These are phyloP conservation scores for Chaetomium strumarium DNA, from an alignment of 2,329 filamentous ascomycete species.

Conservation along the genomic window DNA sequence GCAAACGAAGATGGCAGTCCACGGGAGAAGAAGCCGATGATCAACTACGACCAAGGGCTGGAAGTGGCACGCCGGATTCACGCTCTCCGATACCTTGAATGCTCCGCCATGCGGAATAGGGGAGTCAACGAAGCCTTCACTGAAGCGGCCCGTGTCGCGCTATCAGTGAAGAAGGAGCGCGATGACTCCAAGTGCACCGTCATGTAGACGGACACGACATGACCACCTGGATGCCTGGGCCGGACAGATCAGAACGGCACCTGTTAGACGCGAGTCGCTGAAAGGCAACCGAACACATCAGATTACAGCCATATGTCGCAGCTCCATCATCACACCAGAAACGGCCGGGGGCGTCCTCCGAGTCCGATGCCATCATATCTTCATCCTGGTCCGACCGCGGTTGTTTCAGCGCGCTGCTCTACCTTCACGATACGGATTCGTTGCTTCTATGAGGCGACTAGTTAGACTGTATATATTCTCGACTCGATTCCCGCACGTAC, in stretches of 20 bases:
- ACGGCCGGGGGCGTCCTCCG: slow-evolving; percentile 4
- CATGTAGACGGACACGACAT: slow-evolving; percentile 41
- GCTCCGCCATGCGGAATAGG: slow-evolving; percentile 95
- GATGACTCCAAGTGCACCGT: slow-evolving; percentile 56
- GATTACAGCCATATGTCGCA: background rate
- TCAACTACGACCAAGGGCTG: slow-evolving; percentile 86
- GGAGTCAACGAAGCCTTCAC: slow-evolving; percentile 99
- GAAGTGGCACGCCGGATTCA: slow-evolving; percentile 88
- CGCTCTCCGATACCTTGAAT: slow-evolving; percentile 92
- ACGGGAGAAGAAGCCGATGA: slow-evolving; percentile 63
- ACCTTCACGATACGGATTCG: slow-evolving; percentile 7
- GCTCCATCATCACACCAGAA: slow-evolving; percentile 4
- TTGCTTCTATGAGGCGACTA: background rate
- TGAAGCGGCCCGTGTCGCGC: slow-evolving; percentile 88
- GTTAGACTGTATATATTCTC: slow-evolving; percentile 17
- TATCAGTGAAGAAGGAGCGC: slow-evolving; percentile 63
- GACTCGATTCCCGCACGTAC: background rate
- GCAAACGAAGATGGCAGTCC: slow-evolving; percentile 31
- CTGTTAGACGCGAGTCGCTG: background rate
- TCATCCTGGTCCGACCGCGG: slow-evolving; percentile 4
- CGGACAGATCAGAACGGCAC: background rate
- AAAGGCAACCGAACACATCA: background rate
- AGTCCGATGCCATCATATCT: background rate
- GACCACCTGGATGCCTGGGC: background rate
- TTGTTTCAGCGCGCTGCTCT: background rate